Evolutionary conservation across 305 asterid genomes (phyloP), one percentile per base, ranked within the genome.

Genomic region (Solanum hybrid): DNA sequence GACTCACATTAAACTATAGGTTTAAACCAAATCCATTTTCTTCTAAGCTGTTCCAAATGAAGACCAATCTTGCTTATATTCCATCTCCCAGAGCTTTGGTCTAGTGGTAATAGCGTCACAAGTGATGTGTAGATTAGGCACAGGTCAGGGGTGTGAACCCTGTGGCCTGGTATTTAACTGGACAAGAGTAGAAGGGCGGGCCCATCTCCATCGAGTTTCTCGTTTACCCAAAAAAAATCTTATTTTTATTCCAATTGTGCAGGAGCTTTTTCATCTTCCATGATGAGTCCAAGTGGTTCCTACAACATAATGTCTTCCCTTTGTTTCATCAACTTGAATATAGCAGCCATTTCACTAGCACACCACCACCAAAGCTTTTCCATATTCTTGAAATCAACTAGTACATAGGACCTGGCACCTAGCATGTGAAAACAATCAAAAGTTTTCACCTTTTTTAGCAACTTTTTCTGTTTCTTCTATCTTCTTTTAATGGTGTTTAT

Each of bases 381-480:
- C 37, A 36, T 2, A 36, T 37, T 16, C 37, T 87, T 37, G 36
- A 71, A 87, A 37, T 40, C 83, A 35, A 36, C 71, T 87, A 71
- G 64, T 26, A 20, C 89, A 71, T 51, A 73, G 84, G 74, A 74
- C 89, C 86, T 87, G 29, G 82, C 80, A 74, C 7, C 11, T 87
- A 87, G 89, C 83, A 87, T 73, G 85, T 74, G 83, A 87, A 87
- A 87, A 33, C 86, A 74, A 87, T 57, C 88, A 57, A 85, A 57
- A 85, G 88, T 57, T 84, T 1, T 85, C 88, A 85, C 46, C 88
- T 85, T 85, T 83, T 64, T 46, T 82, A 1, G 73, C 18, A 16
- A 35, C 36, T 64, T 82, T 51, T 84, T 51, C 29, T 51, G 75
- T 51, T 84, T 51, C 75, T 84, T 29, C 73, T 6, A 84, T 84